Conservation (phyloP, 805 yeast genomes). For the Kodamaea laetipori region DNA sequence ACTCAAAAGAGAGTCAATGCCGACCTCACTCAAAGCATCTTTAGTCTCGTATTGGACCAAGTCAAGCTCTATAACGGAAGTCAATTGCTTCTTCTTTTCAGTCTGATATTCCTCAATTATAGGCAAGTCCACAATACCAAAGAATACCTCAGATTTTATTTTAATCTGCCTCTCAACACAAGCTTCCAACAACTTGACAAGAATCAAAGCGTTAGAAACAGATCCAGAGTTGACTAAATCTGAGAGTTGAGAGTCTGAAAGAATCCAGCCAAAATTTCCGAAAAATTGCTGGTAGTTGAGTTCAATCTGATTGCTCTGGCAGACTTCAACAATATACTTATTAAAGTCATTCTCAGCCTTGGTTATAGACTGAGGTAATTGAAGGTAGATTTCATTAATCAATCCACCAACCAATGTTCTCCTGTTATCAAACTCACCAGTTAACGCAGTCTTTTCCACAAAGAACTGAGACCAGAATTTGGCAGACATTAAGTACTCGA, state of each 20-base stretch:
- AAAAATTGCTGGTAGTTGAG: slow-evolving; percentile 21
- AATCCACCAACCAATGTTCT: slow-evolving; percentile 16
- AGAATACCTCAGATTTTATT: not conserved
- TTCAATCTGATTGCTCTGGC: slow-evolving; percentile 5
- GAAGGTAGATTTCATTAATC: slow-evolving; percentile 39
- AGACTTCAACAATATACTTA: slow-evolving; percentile 14
- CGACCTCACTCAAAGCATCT: not conserved
- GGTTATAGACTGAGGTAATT: slow-evolving; percentile 19
- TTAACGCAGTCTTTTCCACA: slow-evolving; percentile 2
- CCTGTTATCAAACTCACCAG: slow-evolving; percentile 21
- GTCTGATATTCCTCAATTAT: not conserved
- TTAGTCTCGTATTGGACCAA: not conserved
- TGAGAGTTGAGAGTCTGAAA: slow-evolving; percentile 24
- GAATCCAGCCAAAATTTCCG: slow-evolving; percentile 28
- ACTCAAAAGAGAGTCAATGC: slow-evolving; percentile 1
- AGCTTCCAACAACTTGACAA: slow-evolving; percentile 7
- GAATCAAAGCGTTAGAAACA: not conserved
- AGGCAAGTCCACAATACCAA: not conserved
- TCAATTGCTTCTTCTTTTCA: not conserved
- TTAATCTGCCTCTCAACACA: slow-evolving; percentile 3
- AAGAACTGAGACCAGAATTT: slow-evolving; percentile 33
- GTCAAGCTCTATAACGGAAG: slow-evolving; percentile 1
- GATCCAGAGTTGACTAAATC: slow-evolving; percentile 14
- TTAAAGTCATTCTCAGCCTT: slow-evolving; percentile 16
- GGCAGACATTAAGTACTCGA: slow-evolving; percentile 19